Evolutionary conservation across 306 rosid genomes (phyloP).

Genomic region (Boehmeria nivea): DNA sequence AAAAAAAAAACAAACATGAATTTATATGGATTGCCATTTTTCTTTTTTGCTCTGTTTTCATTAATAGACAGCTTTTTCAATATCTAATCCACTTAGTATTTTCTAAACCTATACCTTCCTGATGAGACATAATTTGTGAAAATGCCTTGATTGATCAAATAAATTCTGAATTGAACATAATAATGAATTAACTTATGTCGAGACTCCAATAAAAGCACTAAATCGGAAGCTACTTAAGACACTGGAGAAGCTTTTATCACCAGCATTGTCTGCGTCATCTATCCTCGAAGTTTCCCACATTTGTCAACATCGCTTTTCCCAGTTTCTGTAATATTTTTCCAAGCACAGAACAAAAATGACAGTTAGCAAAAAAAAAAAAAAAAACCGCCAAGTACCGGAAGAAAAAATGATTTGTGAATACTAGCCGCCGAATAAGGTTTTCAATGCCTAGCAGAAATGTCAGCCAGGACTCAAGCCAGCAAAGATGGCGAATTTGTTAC

Average conservation of each 20-base stretch:
- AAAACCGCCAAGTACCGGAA: too few relatives aligned
- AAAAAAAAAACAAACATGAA: too few relatives aligned
- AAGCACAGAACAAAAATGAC: constrained; percentile 1
- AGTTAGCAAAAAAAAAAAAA: background rate
- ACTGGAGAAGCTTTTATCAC: background rate
- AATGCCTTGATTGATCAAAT: background rate
- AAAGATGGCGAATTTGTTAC: too few relatives aligned
- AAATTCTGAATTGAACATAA: background rate
- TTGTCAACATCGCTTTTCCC: constrained; percentile 17
- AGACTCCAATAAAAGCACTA: background rate
- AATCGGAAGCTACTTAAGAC: background rate
- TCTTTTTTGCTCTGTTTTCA: too few relatives aligned
- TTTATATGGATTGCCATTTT: too few relatives aligned
- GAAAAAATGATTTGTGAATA: too few relatives aligned
- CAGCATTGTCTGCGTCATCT: background rate
- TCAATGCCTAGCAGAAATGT: too few relatives aligned
- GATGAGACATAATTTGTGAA: background rate
- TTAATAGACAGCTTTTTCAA: too few relatives aligned
- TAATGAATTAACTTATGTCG: background rate
- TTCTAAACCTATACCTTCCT: too few relatives aligned
- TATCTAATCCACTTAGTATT: too few relatives aligned
- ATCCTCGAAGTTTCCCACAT: constrained; percentile 3
- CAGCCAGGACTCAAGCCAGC: too few relatives aligned
- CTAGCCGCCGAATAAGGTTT: too few relatives aligned
- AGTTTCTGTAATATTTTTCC: constrained; percentile 16